Conservation (phyloP, 345 rosid genomes). For the Eucalyptus curtisii region DNA sequence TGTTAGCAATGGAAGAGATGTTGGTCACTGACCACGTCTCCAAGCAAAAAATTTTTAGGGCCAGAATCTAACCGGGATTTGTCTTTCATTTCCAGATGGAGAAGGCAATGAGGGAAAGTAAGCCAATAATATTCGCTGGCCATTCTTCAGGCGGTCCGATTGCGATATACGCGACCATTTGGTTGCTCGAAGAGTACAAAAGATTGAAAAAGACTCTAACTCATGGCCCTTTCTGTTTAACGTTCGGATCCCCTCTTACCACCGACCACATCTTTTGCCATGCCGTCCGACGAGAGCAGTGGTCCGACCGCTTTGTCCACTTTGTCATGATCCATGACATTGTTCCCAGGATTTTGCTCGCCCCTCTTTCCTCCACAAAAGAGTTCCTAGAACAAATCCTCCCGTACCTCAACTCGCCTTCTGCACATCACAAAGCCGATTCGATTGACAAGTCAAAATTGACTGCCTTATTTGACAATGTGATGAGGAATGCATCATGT, state of each 20-base stretch:
- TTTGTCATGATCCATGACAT: constrained; percentile 64
- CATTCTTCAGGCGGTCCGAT: constrained; percentile 72
- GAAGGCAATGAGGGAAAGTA: constrained; percentile 10
- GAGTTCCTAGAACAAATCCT: constrained; percentile 18
- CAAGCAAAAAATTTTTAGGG: background rate
- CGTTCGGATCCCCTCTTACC: constrained; percentile 84
- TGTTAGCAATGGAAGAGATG: background rate
- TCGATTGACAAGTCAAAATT: background rate
- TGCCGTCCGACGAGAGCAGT: constrained; percentile 60
- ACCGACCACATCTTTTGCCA: constrained; percentile 53
- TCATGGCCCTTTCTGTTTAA: constrained; percentile 34
- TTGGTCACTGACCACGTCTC: background rate
- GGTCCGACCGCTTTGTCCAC: constrained; percentile 53
- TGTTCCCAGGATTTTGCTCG: constrained; percentile 54
- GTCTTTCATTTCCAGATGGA: constrained; percentile 24
- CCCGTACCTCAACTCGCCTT: background rate
- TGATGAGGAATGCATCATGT: constrained; percentile 43
- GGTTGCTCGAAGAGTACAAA: constrained; percentile 36
- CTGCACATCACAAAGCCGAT: background rate
- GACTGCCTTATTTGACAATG: constrained; percentile 20
- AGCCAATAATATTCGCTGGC: constrained; percentile 68
- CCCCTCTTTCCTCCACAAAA: constrained; percentile 34
- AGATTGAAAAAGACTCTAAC: background rate
- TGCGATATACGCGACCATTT: constrained; percentile 57
- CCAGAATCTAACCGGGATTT: background rate